Evolutionary conservation across 176 grass and related monocot genomes (phyloP), one percentile per base, ranked within the genome.

Genomic region (Dactylis glomerata): DNA sequence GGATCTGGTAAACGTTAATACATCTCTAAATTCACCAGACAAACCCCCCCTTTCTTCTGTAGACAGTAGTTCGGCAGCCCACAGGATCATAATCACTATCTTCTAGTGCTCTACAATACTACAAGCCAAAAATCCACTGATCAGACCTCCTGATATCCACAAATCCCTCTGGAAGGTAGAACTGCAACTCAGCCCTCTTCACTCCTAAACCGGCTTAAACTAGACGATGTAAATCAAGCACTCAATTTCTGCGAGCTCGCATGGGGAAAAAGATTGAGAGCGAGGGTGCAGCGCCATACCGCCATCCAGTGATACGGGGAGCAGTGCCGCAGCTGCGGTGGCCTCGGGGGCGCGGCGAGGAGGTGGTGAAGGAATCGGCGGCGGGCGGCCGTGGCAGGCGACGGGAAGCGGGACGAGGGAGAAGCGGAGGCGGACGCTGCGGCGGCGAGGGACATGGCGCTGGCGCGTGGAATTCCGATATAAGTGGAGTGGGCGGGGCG

Each of bases 281-380:
- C 15, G 15, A 45, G 31, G 5, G 68, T n/a, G 38, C 30, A 36
- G 16, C 2, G 14, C n/a, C 82, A 8, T 89, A 89, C 88, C 80
- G 89, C 89, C 84, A 90, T 90, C 38, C 76, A 58, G 75, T 83
- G 66, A 57, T 87, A 83, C 45, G 75, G 74, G 84, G 82, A 74
- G 88, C 70, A 82, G 84, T 67, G 85, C 31, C 49, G 78, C 52
- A 50, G 82, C 45, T 4, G 51, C 54, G 31, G 32, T 4, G 73
- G 11, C 38, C 24, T 42, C 37, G 44, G 41, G 0, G 84, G 55
- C 42, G 67, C 33, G 24, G 79, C 36, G 57, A 77, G 50, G 46
- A 90, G 65, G 84, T 61, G 34, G 79, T 65, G 79, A 36, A 90
- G 79, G 74, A 83, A 79, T 13, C 84, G 80, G 67, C 74, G 74